Evolutionary conservation across 2,329 filamentous ascomycete species (phyloP).

Genomic region (Camptophora hylomeconis): DNA sequence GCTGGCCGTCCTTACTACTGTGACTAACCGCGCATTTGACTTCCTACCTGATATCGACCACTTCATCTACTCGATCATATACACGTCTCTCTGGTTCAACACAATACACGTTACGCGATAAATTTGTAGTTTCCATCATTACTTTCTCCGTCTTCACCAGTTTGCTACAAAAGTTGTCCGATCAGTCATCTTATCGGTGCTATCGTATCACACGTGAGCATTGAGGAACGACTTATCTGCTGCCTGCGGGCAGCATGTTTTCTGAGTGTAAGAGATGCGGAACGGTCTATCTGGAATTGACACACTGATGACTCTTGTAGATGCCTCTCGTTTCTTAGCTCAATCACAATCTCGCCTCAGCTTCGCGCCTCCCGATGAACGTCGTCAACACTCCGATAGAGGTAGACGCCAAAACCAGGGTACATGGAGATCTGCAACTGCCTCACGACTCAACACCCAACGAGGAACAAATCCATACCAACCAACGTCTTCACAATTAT

Average conservation of each 20-base stretch:
- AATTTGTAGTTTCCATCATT: too few relatives aligned
- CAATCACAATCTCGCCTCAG: constrained; percentile 90
- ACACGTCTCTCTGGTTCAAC: too few relatives aligned
- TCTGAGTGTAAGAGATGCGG: constrained; percentile 65
- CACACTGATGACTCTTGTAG: constrained; percentile 37
- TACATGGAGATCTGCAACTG: constrained; percentile 31
- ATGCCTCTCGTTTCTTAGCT: constrained; percentile 90
- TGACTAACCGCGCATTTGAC: too few relatives aligned
- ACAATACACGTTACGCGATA: too few relatives aligned
- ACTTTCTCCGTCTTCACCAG: too few relatives aligned
- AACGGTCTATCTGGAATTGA: constrained; percentile 24
- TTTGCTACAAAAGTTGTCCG: too few relatives aligned
- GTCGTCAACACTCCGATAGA: constrained; percentile 31
- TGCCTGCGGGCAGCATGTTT: constrained; percentile 46
- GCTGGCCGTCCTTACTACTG: too few relatives aligned
- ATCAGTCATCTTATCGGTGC: too few relatives aligned
- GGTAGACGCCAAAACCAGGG: constrained; percentile 31
- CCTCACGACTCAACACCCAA: constrained; percentile 35
- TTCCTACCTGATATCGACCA: too few relatives aligned
- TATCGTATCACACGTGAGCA: too few relatives aligned
- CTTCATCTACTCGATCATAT: too few relatives aligned
- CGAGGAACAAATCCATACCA: constrained; percentile 64
- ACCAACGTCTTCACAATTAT: constrained; percentile 54
- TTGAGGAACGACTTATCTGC: constrained; percentile 5
- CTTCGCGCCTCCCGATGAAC: constrained; percentile 48